Conservation (phyloP, 345 rosid species). For the Gynandropsis gynandra region DNA sequence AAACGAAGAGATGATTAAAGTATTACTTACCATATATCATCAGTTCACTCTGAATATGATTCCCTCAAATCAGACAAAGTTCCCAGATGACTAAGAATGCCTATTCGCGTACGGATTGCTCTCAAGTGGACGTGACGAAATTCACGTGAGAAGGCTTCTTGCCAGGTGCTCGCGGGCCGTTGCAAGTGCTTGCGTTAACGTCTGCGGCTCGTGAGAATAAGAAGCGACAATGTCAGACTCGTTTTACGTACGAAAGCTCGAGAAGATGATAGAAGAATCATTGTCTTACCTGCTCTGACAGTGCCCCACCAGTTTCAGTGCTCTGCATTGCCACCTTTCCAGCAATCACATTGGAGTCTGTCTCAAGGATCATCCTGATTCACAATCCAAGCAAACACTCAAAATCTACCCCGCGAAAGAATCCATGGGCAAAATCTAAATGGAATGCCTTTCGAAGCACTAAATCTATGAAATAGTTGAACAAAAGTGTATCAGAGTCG, state of each 20-base stretch:
- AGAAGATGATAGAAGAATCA: too few relatives aligned
- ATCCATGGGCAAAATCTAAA: too few relatives aligned
- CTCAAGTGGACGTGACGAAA: background rate
- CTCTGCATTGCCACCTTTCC: conserved; percentile 76
- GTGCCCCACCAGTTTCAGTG: conserved; percentile 61
- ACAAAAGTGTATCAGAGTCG: too few relatives aligned
- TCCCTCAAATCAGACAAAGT: too few relatives aligned
- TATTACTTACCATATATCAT: too few relatives aligned
- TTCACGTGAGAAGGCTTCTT: conserved; percentile 28
- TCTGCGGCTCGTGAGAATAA: conserved; percentile 15
- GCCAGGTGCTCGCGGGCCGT: conserved; percentile 29
- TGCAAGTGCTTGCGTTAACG: conserved; percentile 29
- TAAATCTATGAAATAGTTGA: too few relatives aligned
- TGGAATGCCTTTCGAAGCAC: too few relatives aligned
- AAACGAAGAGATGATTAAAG: too few relatives aligned
- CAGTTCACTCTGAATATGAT: too few relatives aligned
- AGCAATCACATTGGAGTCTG: conserved; percentile 66
- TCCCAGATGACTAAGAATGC: too few relatives aligned
- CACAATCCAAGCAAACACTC: background rate
- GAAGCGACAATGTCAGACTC: background rate
- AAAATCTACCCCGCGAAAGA: too few relatives aligned
- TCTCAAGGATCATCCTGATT: conserved; percentile 60
- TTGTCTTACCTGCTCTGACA: conserved; percentile 73
- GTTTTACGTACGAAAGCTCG: too few relatives aligned
- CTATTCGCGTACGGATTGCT: background rate